Conservation (phyloP, 208 protist genomes). For the Sergeia podlipaevii region DNA sequence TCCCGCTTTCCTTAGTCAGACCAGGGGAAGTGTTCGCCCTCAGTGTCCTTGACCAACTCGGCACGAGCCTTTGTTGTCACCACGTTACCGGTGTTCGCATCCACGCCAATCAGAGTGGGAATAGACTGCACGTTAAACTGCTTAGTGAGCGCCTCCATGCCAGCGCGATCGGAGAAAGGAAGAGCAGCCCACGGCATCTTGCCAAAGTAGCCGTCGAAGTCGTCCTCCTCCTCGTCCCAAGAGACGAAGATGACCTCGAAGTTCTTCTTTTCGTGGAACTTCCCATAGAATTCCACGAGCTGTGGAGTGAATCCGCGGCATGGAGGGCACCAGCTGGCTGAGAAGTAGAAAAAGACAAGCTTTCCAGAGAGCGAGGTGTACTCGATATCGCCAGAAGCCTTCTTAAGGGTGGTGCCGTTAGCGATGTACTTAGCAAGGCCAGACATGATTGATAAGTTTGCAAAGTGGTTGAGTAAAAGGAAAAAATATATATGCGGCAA, state of each 20-base stretch:
- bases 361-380: constrained; percentile 41
- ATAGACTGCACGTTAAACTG: constrained; percentile 73
- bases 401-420: constrained; percentile 31
- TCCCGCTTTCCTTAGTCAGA: constrained; percentile 14
- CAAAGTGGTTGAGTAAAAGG: neutral
- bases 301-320: constrained; percentile 90
- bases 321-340: constrained; percentile 93
- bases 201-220: constrained; percentile 66
- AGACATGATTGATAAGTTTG: constrained; percentile 38
- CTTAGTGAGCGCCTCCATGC: constrained; percentile 41
- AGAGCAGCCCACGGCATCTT: constrained; percentile 85
- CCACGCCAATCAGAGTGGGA: constrained; percentile 69
- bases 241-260: constrained; percentile 86
- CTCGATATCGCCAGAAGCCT: constrained; percentile 26
- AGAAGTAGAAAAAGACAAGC: constrained; percentile 88
- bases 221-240: constrained; percentile 78
- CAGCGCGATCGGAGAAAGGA: constrained; percentile 44
- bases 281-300: constrained; percentile 83
- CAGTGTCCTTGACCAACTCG: constrained; percentile 56
- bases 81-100: constrained; percentile 70
- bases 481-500: constrained; percentile 1
- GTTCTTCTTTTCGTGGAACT: constrained; percentile 58
- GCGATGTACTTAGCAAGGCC: constrained; percentile 63
- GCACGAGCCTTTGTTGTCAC: constrained; percentile 55
- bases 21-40: constrained; percentile 74